Base-by-base conservation (phyloP, 73 alveolate genomes). In the Loxodes magnus region DNA sequence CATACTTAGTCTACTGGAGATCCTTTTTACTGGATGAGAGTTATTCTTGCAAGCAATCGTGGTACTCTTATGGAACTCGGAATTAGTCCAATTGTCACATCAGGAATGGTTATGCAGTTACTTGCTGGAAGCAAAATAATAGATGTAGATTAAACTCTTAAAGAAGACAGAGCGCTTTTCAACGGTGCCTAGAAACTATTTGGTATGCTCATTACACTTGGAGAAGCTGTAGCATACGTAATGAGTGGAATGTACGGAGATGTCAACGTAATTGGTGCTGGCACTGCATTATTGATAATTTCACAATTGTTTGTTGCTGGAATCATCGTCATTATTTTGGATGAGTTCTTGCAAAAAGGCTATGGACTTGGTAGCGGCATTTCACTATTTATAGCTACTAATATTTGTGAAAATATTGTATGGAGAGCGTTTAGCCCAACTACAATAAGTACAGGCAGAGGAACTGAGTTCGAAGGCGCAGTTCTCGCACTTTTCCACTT, bases 61-160 rank as follows among this genome's bases (percentile, higher is more conserved):
- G 99, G 99, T 39, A 90, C 99, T 5, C 81, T 95, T 43, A 95
- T 95, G 99, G 99, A 95, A 83, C 79, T 87, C 39, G 99, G 99
- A 51, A 95, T 92, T 38, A 78, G 95, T 25, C 99, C 99, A 33
- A 95, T 93, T 66, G 96, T 95, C 64, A 95, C 59, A 21, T 82
- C 98, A 14, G 95, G 98, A 17, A 92, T 94, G 99, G 77, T 95
- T 56, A 89, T 95, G 98, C 97, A 95, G 77, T 82, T 95, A 30
- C 84, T 95, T 21, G 99, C 98, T 2, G 99, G 99, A 29, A 88
- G 98, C 21, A 71, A 77, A 35, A 88, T 94, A 60, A 90, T 94
- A 31, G 97, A 92, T 35, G 98, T 94, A 21, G 98, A 94, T 82
- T 79, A 92, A 74, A 79, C 77, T 53, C 82, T 77, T 1, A 46